Evolutionary conservation across 148 eudicot genomes (phyloP), one percentile per base, ranked within the genome.

Genomic region (Bassia scoparia): DNA sequence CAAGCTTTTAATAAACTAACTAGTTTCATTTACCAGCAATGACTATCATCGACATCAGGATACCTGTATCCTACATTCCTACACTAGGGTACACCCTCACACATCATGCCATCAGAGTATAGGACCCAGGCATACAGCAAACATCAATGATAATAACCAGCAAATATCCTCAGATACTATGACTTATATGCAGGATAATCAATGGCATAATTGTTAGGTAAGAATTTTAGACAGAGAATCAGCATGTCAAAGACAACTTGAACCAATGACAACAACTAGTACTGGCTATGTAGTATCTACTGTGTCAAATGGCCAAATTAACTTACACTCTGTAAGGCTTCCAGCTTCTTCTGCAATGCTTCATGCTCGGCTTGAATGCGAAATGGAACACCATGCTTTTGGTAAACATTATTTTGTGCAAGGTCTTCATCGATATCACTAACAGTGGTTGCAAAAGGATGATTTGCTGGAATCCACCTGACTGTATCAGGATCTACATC

Each of bases 401-500:
- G 97, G 78, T 86, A 91, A 64, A 96, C 94, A 78, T 96, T 96
- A 71, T 68, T 92, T 75, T 96, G 99, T 61, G 99, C 97, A 78
- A 92, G 83, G 82, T 86, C 92, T 79, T 92, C 99, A 78, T 90
- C 93, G 67, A 96, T 86, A 79, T 96, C 99, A 74, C 87, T 92
- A 23, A 81, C 78, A 71, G 96, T 96, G 38, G 99, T 92, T 49
- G 97, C 99, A 87, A 96, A 96, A 61, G 99, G 99, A 82, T 96
- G 99, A 83, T 96, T 96, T 74, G 96, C 92, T 72, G 99, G 99
- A 77, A 96, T 92, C 99, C 99, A 96, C 75, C 99, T 87, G 66
- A 96, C 79, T 56, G 96, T 87, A 62, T 96, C 99, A 48, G 94
- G 97, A 76, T 96, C 99, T 66, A 92, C 96, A 83, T 92, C 97